Conservation (phyloP, 768 basidiomycete genomes). For the Favolaschia claudopus region DNA sequence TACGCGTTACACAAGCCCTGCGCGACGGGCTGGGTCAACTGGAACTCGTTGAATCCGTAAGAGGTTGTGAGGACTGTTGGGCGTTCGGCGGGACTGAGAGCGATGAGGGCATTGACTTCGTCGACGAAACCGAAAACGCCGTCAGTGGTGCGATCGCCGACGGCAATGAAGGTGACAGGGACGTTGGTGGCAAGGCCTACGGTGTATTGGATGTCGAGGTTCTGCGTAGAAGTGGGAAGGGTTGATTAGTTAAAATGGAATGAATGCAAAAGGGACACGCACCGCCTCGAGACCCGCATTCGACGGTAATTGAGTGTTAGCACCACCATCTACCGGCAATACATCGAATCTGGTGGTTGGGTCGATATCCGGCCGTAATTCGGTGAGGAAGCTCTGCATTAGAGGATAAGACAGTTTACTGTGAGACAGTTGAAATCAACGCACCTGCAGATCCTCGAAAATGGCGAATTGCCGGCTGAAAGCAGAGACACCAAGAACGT, state of each 20-base stretch:
- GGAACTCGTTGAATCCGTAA: constrained; percentile 10
- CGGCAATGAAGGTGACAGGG: constrained; percentile 34
- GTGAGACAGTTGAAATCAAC: not conserved
- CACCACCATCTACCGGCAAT: constrained; percentile 23
- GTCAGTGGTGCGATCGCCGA: constrained; percentile 28
- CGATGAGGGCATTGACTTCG: constrained; percentile 13
- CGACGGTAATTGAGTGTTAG: constrained; percentile 10
- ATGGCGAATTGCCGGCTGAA: constrained; percentile 31
- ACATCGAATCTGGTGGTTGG: constrained; percentile 22
- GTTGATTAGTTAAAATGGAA: no score
- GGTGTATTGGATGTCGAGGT: constrained; percentile 48
- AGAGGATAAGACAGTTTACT: no score
- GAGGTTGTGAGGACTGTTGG: constrained; percentile 11
- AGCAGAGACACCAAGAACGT: constrained; percentile 40
- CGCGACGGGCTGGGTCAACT: constrained; percentile 48
- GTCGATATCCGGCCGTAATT: constrained; percentile 21
- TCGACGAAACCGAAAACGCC: constrained; percentile 25
- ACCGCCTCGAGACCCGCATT: constrained; percentile 28
- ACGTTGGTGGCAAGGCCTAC: constrained; percentile 38
- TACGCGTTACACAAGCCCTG: constrained; percentile 49
- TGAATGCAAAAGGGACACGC: no score
- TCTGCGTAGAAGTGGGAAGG: no score
- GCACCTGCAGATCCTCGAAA: constrained; percentile 22
- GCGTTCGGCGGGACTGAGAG: not conserved
- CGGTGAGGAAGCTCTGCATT: constrained; percentile 15